These are phyloP conservation scores for Cercospora janseana DNA, from an alignment of 2,329 filamentous ascomycete species.

Conservation along the genomic window DNA sequence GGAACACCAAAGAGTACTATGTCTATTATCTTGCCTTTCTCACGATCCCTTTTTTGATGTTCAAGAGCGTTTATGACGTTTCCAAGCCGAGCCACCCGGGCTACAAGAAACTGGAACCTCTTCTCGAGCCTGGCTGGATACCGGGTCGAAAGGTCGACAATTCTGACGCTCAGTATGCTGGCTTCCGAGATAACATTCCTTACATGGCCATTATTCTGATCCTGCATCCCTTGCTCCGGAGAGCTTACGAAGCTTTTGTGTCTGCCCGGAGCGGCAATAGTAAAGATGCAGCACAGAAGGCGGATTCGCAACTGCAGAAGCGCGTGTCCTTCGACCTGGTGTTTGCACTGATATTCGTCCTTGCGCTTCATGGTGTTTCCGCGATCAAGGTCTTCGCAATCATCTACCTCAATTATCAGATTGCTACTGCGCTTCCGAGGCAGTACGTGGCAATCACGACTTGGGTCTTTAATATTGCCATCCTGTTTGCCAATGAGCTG, in stretches of 20 bases:
- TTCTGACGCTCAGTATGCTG: conserved; percentile 82
- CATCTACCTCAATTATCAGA: conserved; percentile 74
- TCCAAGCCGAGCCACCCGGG: conserved; percentile 83
- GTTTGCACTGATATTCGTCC: conserved; percentile 77
- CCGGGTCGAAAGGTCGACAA: conserved; percentile 89
- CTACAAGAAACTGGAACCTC: conserved; percentile 69
- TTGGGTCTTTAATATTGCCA: conserved; percentile 85
- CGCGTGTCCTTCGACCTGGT: conserved; percentile 77
- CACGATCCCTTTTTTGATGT: conserved; percentile 73
- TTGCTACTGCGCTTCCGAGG: conserved; percentile 71
- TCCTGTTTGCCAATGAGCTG: conserved; percentile 87
- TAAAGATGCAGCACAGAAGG: conserved; percentile 46
- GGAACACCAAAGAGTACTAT: conserved; percentile 79
- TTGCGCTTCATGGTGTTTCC: conserved; percentile 80
- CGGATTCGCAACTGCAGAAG: conserved; percentile 56
- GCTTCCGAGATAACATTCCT: conserved; percentile 82
- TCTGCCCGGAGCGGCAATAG: background rate
- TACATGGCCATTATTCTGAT: conserved; percentile 72
- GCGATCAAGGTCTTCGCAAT: conserved; percentile 78
- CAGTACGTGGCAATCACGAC: conserved; percentile 70
- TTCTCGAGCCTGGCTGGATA: conserved; percentile 83
- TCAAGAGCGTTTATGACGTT: conserved; percentile 82
- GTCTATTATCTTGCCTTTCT: conserved; percentile 71
- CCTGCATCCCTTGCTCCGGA: conserved; percentile 76
- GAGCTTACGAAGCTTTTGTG: conserved; percentile 58